Evolutionary conservation across 352 stramenopile species (phyloP), one percentile per base, ranked within the genome.

Genomic region (Phytophthora megakarya): DNA sequence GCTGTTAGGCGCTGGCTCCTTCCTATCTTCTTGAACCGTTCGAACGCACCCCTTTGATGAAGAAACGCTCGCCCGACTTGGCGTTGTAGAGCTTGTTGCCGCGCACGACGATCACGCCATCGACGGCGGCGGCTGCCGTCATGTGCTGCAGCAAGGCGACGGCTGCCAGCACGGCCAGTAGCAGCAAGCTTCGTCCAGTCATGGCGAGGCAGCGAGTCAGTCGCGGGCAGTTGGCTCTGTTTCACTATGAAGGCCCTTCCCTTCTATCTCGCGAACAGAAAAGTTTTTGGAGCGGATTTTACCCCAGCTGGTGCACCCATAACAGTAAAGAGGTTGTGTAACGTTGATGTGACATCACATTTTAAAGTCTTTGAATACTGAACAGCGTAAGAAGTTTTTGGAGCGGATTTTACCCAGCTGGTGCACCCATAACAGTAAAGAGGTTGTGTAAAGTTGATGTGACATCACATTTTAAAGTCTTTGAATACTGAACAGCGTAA

Each of bases 71-170:
- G 65, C 80, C 79, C 12, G 85, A 82, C 18, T 90, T 90, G 26
- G 70, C 68, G 61, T 96, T 90, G 73, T 91, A 96, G 70, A 96
- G 82, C 60, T 96, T 93, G 81, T 92, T 93, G 48, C 87, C 87
- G 44, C 86, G 85, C 60, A 96, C 88, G 44, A 95, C 39, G 47
- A 93, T 79, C 45, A 81, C 76, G 48, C 78, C 78, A 49, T 80
- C 66, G 13, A 75, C 73, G 33, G 72, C 53, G 16, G 67, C 65
- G 13, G 58, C 50, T 15, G 46, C 43, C 26, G 39, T 18, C 30
- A 63, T 54, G 38, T 60, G 48, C 26, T 55, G 19, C 37, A 74
- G 52, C 30, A 63, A 30, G 39, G 52, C 57, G 26, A 67, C 13
- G 39, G 63, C 43, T 53, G 61, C 56, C 55, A 76, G 37, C 49